Evolutionary conservation across 2,329 filamentous ascomycete genomes (phyloP).

Genomic region (Xylariaceae sp.): DNA sequence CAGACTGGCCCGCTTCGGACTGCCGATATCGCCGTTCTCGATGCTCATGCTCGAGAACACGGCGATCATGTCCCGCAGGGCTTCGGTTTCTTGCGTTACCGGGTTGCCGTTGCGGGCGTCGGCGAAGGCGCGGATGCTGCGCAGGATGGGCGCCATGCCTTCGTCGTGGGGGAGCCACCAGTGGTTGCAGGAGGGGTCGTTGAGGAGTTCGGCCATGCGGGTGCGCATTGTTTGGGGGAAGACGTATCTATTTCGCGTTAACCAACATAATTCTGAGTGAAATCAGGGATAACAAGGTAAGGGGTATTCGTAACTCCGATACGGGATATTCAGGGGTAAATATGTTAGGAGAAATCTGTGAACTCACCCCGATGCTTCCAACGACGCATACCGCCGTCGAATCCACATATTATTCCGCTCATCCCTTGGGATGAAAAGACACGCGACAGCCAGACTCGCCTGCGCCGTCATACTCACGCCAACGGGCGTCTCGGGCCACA

Average conservation of each 20-base stretch:
- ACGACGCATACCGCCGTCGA: slow-evolving; percentile 67
- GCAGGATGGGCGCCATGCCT: slow-evolving; percentile 66
- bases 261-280: too few species aligned
- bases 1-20: not conserved
- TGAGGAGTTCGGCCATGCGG: slow-evolving; percentile 72
- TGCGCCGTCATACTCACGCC: slow-evolving; percentile 70
- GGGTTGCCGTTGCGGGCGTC: slow-evolving; percentile 65
- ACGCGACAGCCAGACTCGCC: slow-evolving; percentile 68
- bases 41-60: slow-evolving; percentile 63
- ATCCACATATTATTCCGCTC: slow-evolving; percentile 70
- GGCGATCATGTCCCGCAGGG: slow-evolving; percentile 67
- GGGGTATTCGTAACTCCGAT: too few species aligned
- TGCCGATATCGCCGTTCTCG: slow-evolving; percentile 25
- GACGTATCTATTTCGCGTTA: slow-evolving; percentile 63
- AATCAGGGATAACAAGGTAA: too few species aligned
- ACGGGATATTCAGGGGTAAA: not conserved
- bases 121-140: slow-evolving; percentile 73
- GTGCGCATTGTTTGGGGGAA: slow-evolving; percentile 68
- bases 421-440: slow-evolving; percentile 75
- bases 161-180: slow-evolving; percentile 92
- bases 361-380: slow-evolving; percentile 74
- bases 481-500: slow-evolving; percentile 63
- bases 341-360: not conserved
- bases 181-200: slow-evolving; percentile 61
- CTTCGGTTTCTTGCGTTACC: slow-evolving; percentile 54